Conservation (phyloP, 805 yeast genomes). For the Pichia phayaonensis region DNA sequence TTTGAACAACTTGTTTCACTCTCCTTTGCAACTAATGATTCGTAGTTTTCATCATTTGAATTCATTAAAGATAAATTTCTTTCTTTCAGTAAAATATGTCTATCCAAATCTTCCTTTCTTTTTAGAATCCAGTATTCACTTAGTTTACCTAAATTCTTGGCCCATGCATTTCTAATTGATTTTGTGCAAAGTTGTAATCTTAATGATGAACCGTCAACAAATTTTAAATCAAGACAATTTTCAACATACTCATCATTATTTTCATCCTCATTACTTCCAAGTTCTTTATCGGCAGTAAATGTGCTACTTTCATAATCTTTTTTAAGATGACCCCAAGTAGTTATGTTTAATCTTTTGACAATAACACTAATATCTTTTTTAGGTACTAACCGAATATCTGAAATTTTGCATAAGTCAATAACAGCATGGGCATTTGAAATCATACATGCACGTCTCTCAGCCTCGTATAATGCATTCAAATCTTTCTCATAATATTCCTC, state of each 20-base stretch:
- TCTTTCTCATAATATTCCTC: constrained; percentile 46
- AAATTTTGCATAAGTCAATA: constrained; percentile 50
- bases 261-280: not conserved
- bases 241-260: constrained; percentile 24
- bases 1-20: constrained; percentile 24
- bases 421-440: constrained; percentile 52
- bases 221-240: constrained; percentile 45
- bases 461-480: constrained; percentile 51
- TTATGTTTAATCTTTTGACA: constrained; percentile 24
- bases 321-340: constrained; percentile 25
- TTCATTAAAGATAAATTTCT: constrained; percentile 40
- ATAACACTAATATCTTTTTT: constrained; percentile 17
- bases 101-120: constrained; percentile 32
- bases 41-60: constrained; percentile 44
- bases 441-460: constrained; percentile 51
- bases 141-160: constrained; percentile 37
- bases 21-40: constrained; percentile 42
- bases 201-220: constrained; percentile 38
- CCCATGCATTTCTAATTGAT: constrained; percentile 57
- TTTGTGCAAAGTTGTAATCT: constrained; percentile 50
- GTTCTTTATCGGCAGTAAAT: not conserved
- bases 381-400: constrained; percentile 31
- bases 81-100: constrained; percentile 31
- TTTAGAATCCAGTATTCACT: constrained; percentile 53
- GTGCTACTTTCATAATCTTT: not conserved